Base-by-base conservation (phyloP, 768 basidiomycete species). In the Tylopilus intermedius region DNA sequence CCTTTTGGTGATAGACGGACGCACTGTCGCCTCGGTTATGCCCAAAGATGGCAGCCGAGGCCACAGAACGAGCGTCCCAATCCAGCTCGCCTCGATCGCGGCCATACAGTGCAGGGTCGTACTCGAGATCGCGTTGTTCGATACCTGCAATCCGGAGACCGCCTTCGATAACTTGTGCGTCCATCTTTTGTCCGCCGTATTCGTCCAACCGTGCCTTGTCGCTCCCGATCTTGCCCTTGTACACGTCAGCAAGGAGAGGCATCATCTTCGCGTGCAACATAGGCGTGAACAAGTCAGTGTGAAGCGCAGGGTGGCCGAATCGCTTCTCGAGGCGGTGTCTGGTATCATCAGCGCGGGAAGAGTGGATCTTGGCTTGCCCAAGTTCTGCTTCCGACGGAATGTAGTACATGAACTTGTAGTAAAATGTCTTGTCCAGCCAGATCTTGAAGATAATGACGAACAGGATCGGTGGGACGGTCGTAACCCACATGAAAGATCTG, bases 241-340 rank as follows among this genome's bases (percentile, higher is more conserved):
- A 93, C 26, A 93, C 87, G 55, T 91, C 80, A 33, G 74, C 70
- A 21, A 93, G 74, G 22, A 93, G 72, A 7, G 79, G 84, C 80
- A 89, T 84, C 87, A 91, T 88, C 68, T 83, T 85, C 56, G 86
- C 83, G 60, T 91, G 90, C 47, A 93, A 67, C 88, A 90, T 88
- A 0, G 88, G 90, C 5, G 90, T 91, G 71, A 94, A 90, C 43
- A 95, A 76, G 49, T 94, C 91, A 11, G 80, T 71, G 59, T 93
- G 83, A 44, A 99, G 76, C 14, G 94, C 89, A 1, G 96, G 94
- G 67, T 99, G 96, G 1, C 94, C 90, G 72, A 98, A 99, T 27
- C 95, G 86, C 66, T 85, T 92, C 72, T 86, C 86, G 29, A 98
- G 80, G 32, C 88, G 80, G 64, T 87, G 79, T 50, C 85, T 78